Base-by-base conservation (phyloP, 495 filamentous ascomycete species). In the Penicillium simplicissimum region DNA sequence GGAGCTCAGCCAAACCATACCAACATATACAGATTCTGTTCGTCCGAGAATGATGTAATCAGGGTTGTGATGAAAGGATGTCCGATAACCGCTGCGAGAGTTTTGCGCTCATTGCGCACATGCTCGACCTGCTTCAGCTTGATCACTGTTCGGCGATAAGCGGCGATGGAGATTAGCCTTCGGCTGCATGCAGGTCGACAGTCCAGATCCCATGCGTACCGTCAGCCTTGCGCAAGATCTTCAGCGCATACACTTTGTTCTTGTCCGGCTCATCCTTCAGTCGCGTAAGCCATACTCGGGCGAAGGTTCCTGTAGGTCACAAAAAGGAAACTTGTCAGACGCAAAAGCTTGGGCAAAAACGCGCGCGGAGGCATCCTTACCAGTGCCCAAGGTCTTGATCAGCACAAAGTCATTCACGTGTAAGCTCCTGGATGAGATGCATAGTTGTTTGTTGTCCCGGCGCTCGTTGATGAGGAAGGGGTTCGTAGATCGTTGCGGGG, bases 111-210 rank as follows among this genome's bases (percentile, higher is more conserved):
- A 74, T 96, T 95, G 65, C 91, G 89, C 59, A 97, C 93, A 80
- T 98, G 95, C 77, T 97, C 95, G 65, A 97, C 88, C 77, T 98
- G 95, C 82, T 98, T 98, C 63, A 97, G 80, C 65, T 91, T 91
- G 78, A 98, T 93, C 59, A 98, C 93, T 91, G 75, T 63, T 43
- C 57, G 31, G 51, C 34, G 36, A 34, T 40, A 57, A 61, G 52
- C 55, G 14, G 23, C 55, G 61, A 31, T 55, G 42, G 28, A 31
- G 28, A 34, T 64, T 58, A 64, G 66, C 51, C 36, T 49, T 9
- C 17, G 17, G 45, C 52, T 35, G 34, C 17, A 42, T 40, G 37
- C 49, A 60, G 52, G 15, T 37, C 25, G 34, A 37, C 7, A 13
- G 15, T 19, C 2, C 52, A 57, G 21, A 52, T 17, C 15, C 25